Evolutionary conservation across 2,329 filamentous ascomycete species (phyloP).

Genomic region (Truncatella angustata): DNA sequence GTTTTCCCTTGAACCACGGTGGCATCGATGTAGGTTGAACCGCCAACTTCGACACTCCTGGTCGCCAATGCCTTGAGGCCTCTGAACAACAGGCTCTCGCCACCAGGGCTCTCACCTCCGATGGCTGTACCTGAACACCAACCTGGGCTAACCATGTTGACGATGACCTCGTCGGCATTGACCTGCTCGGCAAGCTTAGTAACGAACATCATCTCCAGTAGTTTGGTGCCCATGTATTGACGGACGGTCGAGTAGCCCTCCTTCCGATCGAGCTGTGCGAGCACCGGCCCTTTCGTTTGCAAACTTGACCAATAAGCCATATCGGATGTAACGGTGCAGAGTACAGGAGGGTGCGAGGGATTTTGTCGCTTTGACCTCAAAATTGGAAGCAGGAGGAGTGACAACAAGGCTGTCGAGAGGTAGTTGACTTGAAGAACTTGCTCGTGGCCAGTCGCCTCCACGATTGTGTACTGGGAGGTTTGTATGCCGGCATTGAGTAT

Average conservation of each 20-base stretch:
- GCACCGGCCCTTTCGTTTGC: slow-evolving; percentile 12
- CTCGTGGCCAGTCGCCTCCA: slow-evolving; percentile 4
- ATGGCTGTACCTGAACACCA: slow-evolving; percentile 14
- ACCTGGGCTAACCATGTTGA: slow-evolving; percentile 21
- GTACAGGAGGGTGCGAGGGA: slow-evolving; percentile 12
- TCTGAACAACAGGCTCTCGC: neutral
- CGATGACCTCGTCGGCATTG: slow-evolving; percentile 15
- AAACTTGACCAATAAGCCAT: slow-evolving; percentile 7
- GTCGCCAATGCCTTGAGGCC: neutral
- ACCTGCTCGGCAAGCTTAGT: slow-evolving; percentile 48
- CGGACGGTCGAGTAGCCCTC: slow-evolving; percentile 43
- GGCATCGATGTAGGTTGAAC: slow-evolving; percentile 17
- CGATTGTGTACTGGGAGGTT: neutral
- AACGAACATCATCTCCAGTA: slow-evolving; percentile 79
- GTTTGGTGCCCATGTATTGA: slow-evolving; percentile 22
- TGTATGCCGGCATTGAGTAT: slow-evolving; percentile 40
- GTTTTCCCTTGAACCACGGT: slow-evolving; percentile 15
- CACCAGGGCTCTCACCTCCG: slow-evolving; percentile 6
- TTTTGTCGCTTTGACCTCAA: slow-evolving; percentile 1
- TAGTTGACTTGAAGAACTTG: slow-evolving; percentile 8
- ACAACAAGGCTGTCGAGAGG: slow-evolving; percentile 8
- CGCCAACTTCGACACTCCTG: neutral
- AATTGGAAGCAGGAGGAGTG: slow-evolving; percentile 4
- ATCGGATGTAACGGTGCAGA: slow-evolving; percentile 18
- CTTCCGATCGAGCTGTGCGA: slow-evolving; percentile 38